A percentile compares a stretch with the other conserved stretches of the same genome.
Evolutionary conservation across 805 yeast genomes (phyloP).

Genomic region (Wickerhamiella domercqiae): DNA sequence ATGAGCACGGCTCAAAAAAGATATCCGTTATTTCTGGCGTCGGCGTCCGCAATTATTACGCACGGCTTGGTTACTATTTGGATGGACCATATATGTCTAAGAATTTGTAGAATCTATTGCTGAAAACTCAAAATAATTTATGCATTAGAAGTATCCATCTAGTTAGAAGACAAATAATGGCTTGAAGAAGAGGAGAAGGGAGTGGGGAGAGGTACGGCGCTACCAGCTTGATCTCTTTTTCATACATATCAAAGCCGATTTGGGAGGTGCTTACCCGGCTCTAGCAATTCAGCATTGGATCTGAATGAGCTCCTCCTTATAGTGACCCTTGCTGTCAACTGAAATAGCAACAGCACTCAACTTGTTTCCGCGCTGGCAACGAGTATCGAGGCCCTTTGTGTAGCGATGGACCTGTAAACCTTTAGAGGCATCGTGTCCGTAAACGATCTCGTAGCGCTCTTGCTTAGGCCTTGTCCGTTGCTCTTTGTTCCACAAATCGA

Average conservation of each 20-base stretch:
- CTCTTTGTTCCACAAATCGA: conserved; percentile 36
- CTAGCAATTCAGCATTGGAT: conserved; percentile 21
- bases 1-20: conserved; percentile 85
- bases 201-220: too few species aligned
- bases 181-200: too few species aligned
- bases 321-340: conserved; percentile 16
- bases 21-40: conserved; percentile 93
- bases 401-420: conserved; percentile 53
- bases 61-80: conserved; percentile 73
- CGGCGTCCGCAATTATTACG: conserved; percentile 93
- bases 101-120: conserved; percentile 6
- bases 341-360: conserved; percentile 46
- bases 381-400: conserved; percentile 69
- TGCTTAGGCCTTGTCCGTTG: conserved; percentile 22
- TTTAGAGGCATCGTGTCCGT: conserved; percentile 79
- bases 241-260: neutral
- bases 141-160: too few species aligned
- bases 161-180: too few species aligned
- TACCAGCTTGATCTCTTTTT: too few species aligned
- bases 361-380: conserved; percentile 62
- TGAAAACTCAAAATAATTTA: too few species aligned
- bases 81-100: conserved; percentile 99
- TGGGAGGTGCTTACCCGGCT: too few species aligned
- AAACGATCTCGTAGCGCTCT: conserved; percentile 36
- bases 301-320: conserved; percentile 19